Conservation (phyloP, 192 early-diverging fungal species). For the Rhizophagus sp. region DNA sequence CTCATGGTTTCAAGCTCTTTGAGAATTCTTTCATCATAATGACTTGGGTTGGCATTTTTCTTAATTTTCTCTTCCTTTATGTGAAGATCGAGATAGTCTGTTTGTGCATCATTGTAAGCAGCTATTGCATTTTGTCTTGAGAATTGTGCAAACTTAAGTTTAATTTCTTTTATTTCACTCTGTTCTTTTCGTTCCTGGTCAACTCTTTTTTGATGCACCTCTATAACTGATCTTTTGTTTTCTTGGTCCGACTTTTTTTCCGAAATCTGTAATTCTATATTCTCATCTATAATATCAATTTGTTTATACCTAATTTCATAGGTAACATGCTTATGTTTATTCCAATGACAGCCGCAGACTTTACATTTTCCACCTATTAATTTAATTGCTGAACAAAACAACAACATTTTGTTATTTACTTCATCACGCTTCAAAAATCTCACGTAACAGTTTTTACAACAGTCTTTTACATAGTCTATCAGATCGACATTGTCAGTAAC, state of each 20-base stretch:
- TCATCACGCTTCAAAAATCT: constrained; percentile 20
- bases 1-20: constrained; percentile 18
- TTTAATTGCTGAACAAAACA: constrained; percentile 29
- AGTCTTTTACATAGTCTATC: constrained; percentile 32
- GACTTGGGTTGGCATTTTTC: constrained; percentile 9
- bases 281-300: constrained; percentile 27
- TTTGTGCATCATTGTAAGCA: constrained; percentile 31
- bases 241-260: constrained; percentile 18
- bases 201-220: neutral
- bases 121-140: constrained; percentile 36
- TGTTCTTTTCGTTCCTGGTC: constrained; percentile 31
- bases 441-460: constrained; percentile 30
- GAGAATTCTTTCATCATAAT: constrained; percentile 26
- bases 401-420: constrained; percentile 22
- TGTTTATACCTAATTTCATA: neutral
- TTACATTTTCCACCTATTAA: constrained; percentile 16
- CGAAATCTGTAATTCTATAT: constrained; percentile 25
- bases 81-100: constrained; percentile 31
- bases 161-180: constrained; percentile 24
- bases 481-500: neutral
- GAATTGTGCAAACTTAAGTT: constrained; percentile 32
- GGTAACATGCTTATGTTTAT: constrained; percentile 32
- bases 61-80: constrained; percentile 32
- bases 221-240: constrained; percentile 3
- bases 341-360: constrained; percentile 35